Evolutionary conservation across 345 rosid species (phyloP).

Genomic region (Reutealis trisperma): DNA sequence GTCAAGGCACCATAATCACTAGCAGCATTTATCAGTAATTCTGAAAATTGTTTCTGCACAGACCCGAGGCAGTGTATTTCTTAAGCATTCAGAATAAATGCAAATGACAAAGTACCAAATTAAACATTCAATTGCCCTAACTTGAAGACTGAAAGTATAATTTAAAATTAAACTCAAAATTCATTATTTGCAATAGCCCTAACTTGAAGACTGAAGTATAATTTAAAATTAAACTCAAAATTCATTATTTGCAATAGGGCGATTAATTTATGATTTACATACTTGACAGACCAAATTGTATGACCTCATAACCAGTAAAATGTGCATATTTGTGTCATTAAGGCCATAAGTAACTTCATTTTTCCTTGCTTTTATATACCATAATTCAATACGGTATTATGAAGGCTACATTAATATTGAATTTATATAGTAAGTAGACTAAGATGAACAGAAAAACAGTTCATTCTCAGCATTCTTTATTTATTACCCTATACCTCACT

Average conservation of each 20-base stretch:
- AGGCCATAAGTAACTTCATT: background rate
- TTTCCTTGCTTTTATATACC: too few relatives aligned
- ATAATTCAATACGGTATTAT: background rate
- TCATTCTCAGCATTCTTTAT: background rate
- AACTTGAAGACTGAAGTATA: background rate
- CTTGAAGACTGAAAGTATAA: background rate
- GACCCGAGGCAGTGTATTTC: background rate
- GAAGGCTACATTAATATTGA: too few relatives aligned
- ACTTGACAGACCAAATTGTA: background rate
- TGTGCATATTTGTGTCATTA: background rate
- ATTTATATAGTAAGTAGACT: too few relatives aligned
- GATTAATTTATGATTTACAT: background rate
- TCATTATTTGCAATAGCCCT: background rate
- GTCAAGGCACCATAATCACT: conserved; percentile 96
- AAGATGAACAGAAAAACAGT: background rate
- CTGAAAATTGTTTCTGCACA: conserved; percentile 94
- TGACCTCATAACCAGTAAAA: background rate
- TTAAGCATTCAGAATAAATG: background rate
- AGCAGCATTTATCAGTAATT: conserved; percentile 94
- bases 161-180: background rate
- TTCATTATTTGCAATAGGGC: background rate
- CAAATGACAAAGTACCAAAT: background rate
- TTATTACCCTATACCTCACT: background rate
- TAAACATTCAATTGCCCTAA: background rate
- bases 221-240: background rate